Evolutionary conservation across 352 stramenopile species (phyloP).

Genomic region (Poterioochromonas sp.): DNA sequence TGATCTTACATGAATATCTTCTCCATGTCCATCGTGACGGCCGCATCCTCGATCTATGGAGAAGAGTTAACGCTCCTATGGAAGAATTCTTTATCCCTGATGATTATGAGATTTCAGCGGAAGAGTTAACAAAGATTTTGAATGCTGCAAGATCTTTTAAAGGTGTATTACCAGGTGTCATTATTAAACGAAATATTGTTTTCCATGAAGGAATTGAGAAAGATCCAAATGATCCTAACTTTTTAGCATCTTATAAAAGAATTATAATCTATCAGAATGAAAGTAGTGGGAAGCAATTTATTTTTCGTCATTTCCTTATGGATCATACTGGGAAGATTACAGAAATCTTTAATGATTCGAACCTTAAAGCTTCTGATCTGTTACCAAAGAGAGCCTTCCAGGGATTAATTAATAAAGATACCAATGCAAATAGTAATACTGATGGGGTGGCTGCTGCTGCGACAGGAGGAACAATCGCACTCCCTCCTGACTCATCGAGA

Average conservation of each 20-base stretch:
- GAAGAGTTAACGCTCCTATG: conserved; percentile 52
- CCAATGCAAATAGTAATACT: no score
- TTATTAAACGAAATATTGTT: conserved; percentile 54
- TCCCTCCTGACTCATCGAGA: no score
- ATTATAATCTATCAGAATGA: conserved; percentile 64
- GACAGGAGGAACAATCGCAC: no score
- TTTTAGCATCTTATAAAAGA: conserved; percentile 62
- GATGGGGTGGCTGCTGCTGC: no score
- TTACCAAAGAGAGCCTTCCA: no score
- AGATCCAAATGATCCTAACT: conserved; percentile 56
- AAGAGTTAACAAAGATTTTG: conserved; percentile 61
- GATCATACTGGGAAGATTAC: conserved; percentile 65
- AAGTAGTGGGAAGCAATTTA: conserved; percentile 47
- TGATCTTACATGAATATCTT: conserved; percentile 24
- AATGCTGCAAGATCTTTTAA: conserved; percentile 57
- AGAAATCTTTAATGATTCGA: conserved; percentile 63
- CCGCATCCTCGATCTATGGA: conserved; percentile 17
- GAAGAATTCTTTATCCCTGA: conserved; percentile 70
- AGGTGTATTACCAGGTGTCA: conserved; percentile 48
- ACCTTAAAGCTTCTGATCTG: no score
- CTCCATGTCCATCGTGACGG: conserved; percentile 15
- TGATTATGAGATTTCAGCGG: conserved; percentile 64
- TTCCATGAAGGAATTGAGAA: conserved; percentile 64
- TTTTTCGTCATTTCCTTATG: conserved; percentile 75
- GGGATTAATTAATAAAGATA: no score